Base-by-base conservation (phyloP, 495 filamentous ascomycete genomes). In the Durotheca rogersii region DNA sequence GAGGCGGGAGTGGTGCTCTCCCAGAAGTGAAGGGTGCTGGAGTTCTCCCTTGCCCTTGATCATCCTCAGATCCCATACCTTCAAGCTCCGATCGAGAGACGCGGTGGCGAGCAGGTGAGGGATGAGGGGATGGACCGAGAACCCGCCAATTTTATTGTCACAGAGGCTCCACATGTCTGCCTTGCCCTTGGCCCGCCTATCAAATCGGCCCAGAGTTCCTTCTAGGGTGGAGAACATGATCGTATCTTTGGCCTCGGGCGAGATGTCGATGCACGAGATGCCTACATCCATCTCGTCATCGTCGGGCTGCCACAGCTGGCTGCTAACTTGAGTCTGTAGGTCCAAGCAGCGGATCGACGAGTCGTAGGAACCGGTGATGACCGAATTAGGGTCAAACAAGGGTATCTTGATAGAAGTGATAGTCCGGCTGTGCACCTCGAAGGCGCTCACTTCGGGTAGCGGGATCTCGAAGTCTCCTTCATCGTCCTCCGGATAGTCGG, bases 61-160 rank as follows among this genome's bases (percentile, higher is more conserved):
- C 62, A 91, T 94, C 27, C 93, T 81, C 25, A 96, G 65, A 63
- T 98, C 93, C 92, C 92, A 98, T 17, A 98, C 73, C 51, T 90
- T 88, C 50, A 98, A 72, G 3, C 83, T 91, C 2, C 93, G 81
- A 64, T 98, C 94, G 3, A 98, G 76, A 9, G 88, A 92, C 4
- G 90, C 92, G 0, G 93, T 97, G 1, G 91, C 89, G n/a, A 93
- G 62, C 30, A 93, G 81, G 66, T 97, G 84, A 0, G 89, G 81
- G 0, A 86, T 74, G 0, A 78, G 66, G 0, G 94, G 93, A 53
- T 92, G 82, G 2, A 96, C 62, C 0, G 82, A 85, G 72, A 96
- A 96, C 1, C 93, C 93, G 17, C 94, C 94, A 41, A 98, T 96
- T 61, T 98, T 98, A 68, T 93, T 92, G 41, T 95, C 89, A 0